Evolutionary conservation across 768 basidiomycete species (phyloP), one percentile per base, ranked within the genome.

Genomic region (Auriscalpium vulgare): DNA sequence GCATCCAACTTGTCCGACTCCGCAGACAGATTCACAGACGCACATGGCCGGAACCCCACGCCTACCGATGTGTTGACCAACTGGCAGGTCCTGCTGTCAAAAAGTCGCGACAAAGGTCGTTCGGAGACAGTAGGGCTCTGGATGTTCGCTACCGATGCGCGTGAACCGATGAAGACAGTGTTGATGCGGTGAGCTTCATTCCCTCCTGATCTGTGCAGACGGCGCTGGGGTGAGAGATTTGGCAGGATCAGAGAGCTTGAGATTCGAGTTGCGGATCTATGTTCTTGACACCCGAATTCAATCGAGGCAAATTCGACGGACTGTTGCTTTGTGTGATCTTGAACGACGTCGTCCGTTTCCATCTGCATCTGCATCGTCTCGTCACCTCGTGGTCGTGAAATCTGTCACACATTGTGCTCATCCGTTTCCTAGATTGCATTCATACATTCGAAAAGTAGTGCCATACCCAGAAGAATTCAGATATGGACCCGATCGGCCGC

Each of bases 391-490:
- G 29, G 4, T 29, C 29, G 29, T 29, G 4, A 29, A 29, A 29
- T 29, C 29, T 7, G 23, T 29, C 3, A 29, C 23, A 43, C 78
- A 85, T 86, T 85, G 59, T 50, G 76, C 69, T 4, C 45, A 23
- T 34, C 38, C 17, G 50, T 19, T 40, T 43, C 47, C 11, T 57
- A 87, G 86, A 62, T 68, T 90, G 19, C 85, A 85, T 66, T 75
- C 75, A 1, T 88, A 81, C 62, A 78, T 88, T 66, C 83, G 81
- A 71, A 74, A 75, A 63, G 85, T 85, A 51, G 53, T 78, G 16
- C 77, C 82, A 10, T 91, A 91, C 66, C 89, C 89, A 11, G 81
- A 88, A 57, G 75, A 86, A 56, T 88, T 75, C 64, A 77, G 79
- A 56, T 88, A 86, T 67, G 84, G 84, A 19, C 85, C 84, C 3